These are phyloP conservation scores for Scutellaria minor DNA, from an alignment of 257 asterid genomes.

Conservation along the genomic window DNA sequence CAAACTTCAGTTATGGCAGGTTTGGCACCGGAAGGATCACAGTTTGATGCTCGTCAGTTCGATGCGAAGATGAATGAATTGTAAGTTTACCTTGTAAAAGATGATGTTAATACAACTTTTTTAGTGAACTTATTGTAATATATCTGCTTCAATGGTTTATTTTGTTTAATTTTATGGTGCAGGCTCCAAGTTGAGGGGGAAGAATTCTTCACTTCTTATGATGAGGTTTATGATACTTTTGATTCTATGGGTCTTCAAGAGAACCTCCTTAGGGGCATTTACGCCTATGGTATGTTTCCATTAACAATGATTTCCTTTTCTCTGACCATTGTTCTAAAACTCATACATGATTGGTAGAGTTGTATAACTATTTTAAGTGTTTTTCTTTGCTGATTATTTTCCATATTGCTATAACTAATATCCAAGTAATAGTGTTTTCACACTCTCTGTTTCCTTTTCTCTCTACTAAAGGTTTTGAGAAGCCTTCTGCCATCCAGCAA, in stretches of 20 bases:
- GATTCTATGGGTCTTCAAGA: slow-evolving; percentile 65
- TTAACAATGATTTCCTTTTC: neutral
- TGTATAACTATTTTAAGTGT: neutral
- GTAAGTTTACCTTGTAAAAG: slow-evolving; percentile 41
- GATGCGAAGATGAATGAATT: slow-evolving; percentile 69
- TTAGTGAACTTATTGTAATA: neutral
- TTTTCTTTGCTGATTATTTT: too few relatives aligned
- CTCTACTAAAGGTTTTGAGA: slow-evolving; percentile 69
- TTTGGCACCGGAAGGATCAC: slow-evolving; percentile 70
- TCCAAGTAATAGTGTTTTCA: neutral
- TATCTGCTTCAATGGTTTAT: neutral
- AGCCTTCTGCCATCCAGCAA: slow-evolving; percentile 93
- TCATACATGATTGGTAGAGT: neutral
- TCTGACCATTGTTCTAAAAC: neutral
- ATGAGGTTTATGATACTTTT: slow-evolving; percentile 59
- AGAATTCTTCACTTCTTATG: slow-evolving; percentile 59
- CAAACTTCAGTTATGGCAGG: slow-evolving; percentile 70
- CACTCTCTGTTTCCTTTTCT: neutral
- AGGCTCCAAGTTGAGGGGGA: slow-evolving; percentile 61
- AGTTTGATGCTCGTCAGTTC: slow-evolving; percentile 66
- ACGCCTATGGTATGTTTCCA: slow-evolving; percentile 56
- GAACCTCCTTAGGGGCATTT: slow-evolving; percentile 67
- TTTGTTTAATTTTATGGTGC: slow-evolving; percentile 16
- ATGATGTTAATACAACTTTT: neutral
- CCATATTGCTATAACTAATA: neutral